These are phyloP conservation scores for Lentinula sp. DNA, from an alignment of 768 basidiomycete genomes.

Conservation along the genomic window DNA sequence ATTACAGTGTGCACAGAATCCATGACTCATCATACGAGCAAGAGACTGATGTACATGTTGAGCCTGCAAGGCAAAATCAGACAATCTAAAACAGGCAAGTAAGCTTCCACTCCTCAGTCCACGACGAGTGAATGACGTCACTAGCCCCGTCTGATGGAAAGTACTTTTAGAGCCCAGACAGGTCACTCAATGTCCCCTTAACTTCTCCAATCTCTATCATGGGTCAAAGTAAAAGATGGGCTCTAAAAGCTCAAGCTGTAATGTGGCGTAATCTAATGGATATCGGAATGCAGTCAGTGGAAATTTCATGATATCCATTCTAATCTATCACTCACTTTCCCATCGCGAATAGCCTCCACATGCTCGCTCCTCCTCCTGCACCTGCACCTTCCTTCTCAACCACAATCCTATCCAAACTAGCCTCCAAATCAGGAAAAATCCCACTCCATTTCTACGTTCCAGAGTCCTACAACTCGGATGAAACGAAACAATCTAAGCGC, in stretches of 20 bases:
- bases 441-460: conserved; percentile 5
- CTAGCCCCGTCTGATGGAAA: not conserved
- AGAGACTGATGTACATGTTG: too few species aligned
- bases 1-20: too few species aligned
- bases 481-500: not conserved
- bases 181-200: not conserved
- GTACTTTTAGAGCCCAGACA: not conserved
- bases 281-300: conserved; percentile 3
- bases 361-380: conserved; percentile 2
- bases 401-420: not conserved
- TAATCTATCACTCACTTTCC: not conserved
- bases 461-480: not conserved
- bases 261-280: conserved; percentile 7
- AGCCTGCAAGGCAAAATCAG: too few species aligned
- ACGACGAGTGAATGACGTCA: not conserved
- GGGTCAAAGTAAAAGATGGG: not conserved
- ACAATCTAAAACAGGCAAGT: too few species aligned
- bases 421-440: not conserved
- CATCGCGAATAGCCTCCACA: not conserved
- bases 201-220: not conserved
- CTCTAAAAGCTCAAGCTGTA: conserved; percentile 5
- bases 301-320: not conserved
- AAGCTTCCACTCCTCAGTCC: not conserved
- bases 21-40: too few species aligned
- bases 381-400: not conserved